A percentile compares a stretch with the other conserved stretches of the same genome.
These are phyloP conservation scores for Elongisporangium anandrum DNA, from an alignment of 352 stramenopile species.

Conservation along the genomic window DNA sequence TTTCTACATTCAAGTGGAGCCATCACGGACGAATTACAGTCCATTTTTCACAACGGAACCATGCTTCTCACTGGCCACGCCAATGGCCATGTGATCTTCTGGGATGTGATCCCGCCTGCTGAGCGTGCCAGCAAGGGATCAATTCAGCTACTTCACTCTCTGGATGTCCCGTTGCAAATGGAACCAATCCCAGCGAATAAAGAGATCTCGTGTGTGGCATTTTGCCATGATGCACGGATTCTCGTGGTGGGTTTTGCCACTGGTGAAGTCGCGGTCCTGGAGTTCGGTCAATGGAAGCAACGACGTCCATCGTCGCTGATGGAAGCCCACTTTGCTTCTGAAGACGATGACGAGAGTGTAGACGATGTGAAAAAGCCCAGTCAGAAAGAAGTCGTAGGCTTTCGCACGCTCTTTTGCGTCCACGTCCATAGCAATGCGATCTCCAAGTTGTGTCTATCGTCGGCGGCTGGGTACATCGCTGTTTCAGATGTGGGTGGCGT, in stretches of 20 bases:
- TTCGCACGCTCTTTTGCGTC: conserved; percentile 39
- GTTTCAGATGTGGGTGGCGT: conserved; percentile 53
- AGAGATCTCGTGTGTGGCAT: conserved; percentile 39
- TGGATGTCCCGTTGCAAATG: conserved; percentile 37
- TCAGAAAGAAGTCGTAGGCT: conserved; percentile 24
- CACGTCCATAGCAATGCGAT: conserved; percentile 64
- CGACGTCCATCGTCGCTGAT: conserved; percentile 3
- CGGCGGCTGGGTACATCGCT: conserved; percentile 42
- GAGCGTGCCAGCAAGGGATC: conserved; percentile 50
- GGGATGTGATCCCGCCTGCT: conserved; percentile 43
- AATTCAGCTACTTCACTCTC: conserved; percentile 49
- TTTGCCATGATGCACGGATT: conserved; percentile 38
- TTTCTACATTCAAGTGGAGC: conserved; percentile 30
- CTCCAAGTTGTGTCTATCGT: conserved; percentile 37
- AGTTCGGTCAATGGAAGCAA: conserved; percentile 24
- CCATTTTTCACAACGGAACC: conserved; percentile 32
- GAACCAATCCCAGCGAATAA: conserved; percentile 22
- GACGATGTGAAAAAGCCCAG: conserved; percentile 1
- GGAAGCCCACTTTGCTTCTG: conserved; percentile 2
- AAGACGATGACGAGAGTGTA: conserved; percentile 2
- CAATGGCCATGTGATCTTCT: conserved; percentile 55
- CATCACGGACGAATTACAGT: conserved; percentile 12
- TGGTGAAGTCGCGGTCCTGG: conserved; percentile 51
- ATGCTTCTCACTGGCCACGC: conserved; percentile 55
- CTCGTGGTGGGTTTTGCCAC: conserved; percentile 47